Base-by-base conservation (phyloP, 192 early-diverging fungal genomes). In the Coemansia asiatica region DNA sequence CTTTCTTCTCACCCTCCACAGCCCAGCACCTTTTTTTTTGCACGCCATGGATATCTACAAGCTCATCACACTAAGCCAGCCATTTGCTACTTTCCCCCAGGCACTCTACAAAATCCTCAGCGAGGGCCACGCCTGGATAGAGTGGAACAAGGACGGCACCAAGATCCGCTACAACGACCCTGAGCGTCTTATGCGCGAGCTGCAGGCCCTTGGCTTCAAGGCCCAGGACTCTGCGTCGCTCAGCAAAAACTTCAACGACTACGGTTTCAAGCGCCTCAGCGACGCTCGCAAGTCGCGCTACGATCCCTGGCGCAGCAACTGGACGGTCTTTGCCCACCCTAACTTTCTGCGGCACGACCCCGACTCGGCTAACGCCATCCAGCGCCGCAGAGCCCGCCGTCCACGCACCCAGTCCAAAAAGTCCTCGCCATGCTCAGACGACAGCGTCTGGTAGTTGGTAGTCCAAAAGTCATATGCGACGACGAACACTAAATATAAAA, bases 191-290 rank as follows among this genome's bases (percentile, higher is more conserved):
- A 79, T 79, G 71, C 76, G 68, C 61, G 76, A 79, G 65, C 71
- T 79, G 33, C 76, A 79, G 58, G 67, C 71, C 3, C 71, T 79
- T 13, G 76, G 76, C 21, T 79, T 79, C 65, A 79, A 79, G 54
- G 76, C 76, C 23, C 76, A 79, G 64, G 76, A 79, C 62, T 68
- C 72, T 38, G 76, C 76, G 13, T 79, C 76, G 35, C 76, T 79
- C 10, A 79, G 72, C 68, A 79, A 79, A 47, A 79, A 79, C 61
- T 79, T 79, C 26, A 79, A 79, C 47, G 76, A 74, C 72, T 79
- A 74, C 47, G 72, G 68, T 25, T 74, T 74, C 64, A 74, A 74
- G 62, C 76, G 72, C 51, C 71, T 79, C 15, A 74, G 76, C 62
- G 76, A 79, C 29, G 72, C 76, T 16, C 76, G 76, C 64, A 79